phyloP scores from a whole-genome alignment of 129 eudicot genomes.

The Artemisia annua region DNA sequence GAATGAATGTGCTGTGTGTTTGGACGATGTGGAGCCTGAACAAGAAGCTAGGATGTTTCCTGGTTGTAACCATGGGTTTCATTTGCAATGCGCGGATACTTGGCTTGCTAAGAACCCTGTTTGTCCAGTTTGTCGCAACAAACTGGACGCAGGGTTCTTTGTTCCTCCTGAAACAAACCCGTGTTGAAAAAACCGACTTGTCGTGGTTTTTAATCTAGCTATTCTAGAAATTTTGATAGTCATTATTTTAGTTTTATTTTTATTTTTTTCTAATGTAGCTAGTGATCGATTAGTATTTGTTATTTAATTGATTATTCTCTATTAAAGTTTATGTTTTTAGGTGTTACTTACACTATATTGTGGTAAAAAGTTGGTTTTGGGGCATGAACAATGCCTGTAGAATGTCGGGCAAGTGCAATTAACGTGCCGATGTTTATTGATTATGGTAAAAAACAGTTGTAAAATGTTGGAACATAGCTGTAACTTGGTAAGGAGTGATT shows the following conservation, averaged over 20 bases:
- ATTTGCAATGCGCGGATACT: conserved; percentile 76
- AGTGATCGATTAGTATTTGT: conserved; percentile 7
- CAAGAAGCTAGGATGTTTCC: conserved; percentile 78
- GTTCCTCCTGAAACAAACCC: conserved; percentile 43
- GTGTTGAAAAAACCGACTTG: conserved; percentile 34
- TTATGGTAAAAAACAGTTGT: conserved; percentile 12
- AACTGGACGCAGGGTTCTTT: conserved; percentile 48
- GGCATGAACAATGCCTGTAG: neutral
- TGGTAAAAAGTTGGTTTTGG: neutral
- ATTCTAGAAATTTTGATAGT: neutral
- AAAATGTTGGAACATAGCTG: conserved; percentile 30
- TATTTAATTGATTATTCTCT: conserved; percentile 23
- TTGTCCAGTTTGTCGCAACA: conserved; percentile 81
- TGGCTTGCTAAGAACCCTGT: conserved; percentile 73
- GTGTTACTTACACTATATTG: no score
- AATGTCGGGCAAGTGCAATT: neutral
- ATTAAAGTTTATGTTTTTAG: neutral
- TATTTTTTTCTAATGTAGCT: conserved; percentile 3
- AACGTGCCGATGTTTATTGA: neutral
- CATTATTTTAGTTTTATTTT: neutral
- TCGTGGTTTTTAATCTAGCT: neutral
- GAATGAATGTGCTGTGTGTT: conserved; percentile 76
- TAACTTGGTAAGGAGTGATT: conserved; percentile 23
- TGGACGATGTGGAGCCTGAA: conserved; percentile 66
- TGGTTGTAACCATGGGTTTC: conserved; percentile 91